Conservation (phyloP, 306 rosid genomes). For the Myrica gale region DNA sequence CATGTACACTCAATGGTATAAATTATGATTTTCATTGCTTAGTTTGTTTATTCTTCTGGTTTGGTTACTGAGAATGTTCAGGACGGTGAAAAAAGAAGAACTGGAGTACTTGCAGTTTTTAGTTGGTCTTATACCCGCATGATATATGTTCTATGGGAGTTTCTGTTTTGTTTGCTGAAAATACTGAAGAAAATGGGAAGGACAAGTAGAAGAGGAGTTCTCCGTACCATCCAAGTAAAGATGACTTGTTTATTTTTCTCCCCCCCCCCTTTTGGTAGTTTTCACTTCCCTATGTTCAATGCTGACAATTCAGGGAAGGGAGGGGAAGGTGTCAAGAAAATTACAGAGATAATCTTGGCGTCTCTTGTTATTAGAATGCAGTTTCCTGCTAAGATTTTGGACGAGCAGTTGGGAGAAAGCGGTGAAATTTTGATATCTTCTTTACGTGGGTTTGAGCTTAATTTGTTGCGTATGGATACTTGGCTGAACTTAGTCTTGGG, state of each 20-base stretch:
- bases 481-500: background rate
- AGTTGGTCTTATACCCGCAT: background rate
- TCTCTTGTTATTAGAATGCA: background rate
- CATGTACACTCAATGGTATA: conserved; percentile 96
- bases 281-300: no score
- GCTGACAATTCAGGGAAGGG: no score
- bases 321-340: no score
- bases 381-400: background rate
- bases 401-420: background rate
- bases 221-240: background rate
- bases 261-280: background rate
- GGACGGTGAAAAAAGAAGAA: background rate
- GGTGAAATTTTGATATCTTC: background rate
- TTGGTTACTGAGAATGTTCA: background rate
- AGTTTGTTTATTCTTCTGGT: background rate
- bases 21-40: background rate
- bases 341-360: background rate
- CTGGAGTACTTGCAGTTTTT: background rate
- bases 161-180: background rate
- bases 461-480: background rate
- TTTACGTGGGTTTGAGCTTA: background rate
- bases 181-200: background rate
- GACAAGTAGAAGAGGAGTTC: background rate
- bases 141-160: background rate
- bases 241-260: background rate